phyloP scores from a whole-genome alignment of 805 yeast genomes.

The Ogataea degrootiae region DNA sequence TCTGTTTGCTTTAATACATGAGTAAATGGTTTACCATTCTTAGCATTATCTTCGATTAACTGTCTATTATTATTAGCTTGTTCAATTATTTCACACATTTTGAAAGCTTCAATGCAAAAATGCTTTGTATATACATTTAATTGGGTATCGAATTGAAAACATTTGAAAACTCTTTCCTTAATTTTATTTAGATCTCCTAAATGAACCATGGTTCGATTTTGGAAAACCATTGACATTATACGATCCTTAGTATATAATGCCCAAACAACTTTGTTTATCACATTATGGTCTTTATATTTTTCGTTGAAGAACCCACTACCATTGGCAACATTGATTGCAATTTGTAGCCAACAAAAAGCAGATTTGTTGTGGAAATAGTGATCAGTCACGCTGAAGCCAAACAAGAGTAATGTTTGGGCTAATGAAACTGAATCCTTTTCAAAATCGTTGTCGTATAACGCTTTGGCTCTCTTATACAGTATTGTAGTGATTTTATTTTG shows the following conservation, averaged over 20 bases:
- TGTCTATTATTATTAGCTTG: too few species aligned
- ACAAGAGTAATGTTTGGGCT: constrained; percentile 4
- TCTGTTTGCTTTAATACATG: constrained; percentile 7
- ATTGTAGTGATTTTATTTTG: constrained; percentile 28
- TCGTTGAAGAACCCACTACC: constrained; percentile 4
- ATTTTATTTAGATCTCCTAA: too few species aligned
- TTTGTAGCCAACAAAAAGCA: constrained; percentile 9
- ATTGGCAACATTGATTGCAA: constrained; percentile 4
- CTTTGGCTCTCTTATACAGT: constrained; percentile 30
- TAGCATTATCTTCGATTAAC: too few species aligned
- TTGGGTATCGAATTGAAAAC: too few species aligned
- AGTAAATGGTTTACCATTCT: background rate
- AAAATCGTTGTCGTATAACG: constrained; percentile 10
- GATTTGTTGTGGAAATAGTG: constrained; percentile 3
- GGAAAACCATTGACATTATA: constrained; percentile 1
- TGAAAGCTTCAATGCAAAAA: constrained; percentile 1
- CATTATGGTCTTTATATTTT: constrained; percentile 1
- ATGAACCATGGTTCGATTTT: too few species aligned
- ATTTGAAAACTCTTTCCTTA: too few species aligned
- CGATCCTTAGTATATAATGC: constrained; percentile 5
- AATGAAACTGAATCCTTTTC: constrained; percentile 5
- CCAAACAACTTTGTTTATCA: constrained; percentile 6
- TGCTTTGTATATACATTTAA: background rate
- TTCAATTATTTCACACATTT: background rate
- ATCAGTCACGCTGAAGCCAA: constrained; percentile 3